phyloP scores from a whole-genome alignment of 2,329 filamentous ascomycete species.

The Cytospora piceae region DNA sequence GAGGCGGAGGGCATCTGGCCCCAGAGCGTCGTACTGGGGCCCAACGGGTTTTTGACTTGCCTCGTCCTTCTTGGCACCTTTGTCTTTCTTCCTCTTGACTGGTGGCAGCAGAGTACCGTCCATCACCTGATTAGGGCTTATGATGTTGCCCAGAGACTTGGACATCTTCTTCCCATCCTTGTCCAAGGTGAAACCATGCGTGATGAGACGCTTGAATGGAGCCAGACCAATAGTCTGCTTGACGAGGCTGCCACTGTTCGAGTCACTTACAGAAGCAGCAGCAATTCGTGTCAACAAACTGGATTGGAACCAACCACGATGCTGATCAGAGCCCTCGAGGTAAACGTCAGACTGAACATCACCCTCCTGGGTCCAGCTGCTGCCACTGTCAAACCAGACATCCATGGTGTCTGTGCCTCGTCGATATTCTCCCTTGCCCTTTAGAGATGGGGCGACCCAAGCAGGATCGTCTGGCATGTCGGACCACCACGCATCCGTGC shows the following conservation, averaged over 20 bases:
- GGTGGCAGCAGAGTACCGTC: slow-evolving; percentile 77
- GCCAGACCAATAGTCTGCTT: slow-evolving; percentile 48
- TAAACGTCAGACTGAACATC: slow-evolving; percentile 76
- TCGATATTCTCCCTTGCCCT: slow-evolving; percentile 58
- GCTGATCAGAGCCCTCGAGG: slow-evolving; percentile 92
- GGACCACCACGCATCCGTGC: slow-evolving; percentile 94
- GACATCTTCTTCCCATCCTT: slow-evolving; percentile 96
- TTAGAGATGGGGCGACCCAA: slow-evolving; percentile 74
- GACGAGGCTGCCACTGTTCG: slow-evolving; percentile 39
- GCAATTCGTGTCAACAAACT: slow-evolving; percentile 87
- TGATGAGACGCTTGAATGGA: slow-evolving; percentile 88
- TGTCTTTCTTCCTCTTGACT: slow-evolving; percentile 63
- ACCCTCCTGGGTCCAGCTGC: slow-evolving; percentile 74
- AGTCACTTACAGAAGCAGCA: slow-evolving; percentile 50
- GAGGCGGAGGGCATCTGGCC: slow-evolving; percentile 82
- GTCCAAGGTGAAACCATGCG: slow-evolving; percentile 93
- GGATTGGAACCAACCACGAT: slow-evolving; percentile 98
- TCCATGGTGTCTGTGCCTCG: slow-evolving; percentile 97
- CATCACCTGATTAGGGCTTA: slow-evolving; percentile 82
- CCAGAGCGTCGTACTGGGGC: slow-evolving; percentile 67
- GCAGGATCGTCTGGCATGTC: slow-evolving; percentile 73
- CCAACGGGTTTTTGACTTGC: slow-evolving; percentile 32
- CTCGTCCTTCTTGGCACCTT: slow-evolving; percentile 47
- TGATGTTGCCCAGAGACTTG: slow-evolving; percentile 90
- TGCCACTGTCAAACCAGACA: slow-evolving; percentile 99